Percentiles rank a stretch among this genome's conserved stretches.
Evolutionary conservation across 441 rosid genomes (phyloP).

Genomic region (Cnidoscolus chayamansa): DNA sequence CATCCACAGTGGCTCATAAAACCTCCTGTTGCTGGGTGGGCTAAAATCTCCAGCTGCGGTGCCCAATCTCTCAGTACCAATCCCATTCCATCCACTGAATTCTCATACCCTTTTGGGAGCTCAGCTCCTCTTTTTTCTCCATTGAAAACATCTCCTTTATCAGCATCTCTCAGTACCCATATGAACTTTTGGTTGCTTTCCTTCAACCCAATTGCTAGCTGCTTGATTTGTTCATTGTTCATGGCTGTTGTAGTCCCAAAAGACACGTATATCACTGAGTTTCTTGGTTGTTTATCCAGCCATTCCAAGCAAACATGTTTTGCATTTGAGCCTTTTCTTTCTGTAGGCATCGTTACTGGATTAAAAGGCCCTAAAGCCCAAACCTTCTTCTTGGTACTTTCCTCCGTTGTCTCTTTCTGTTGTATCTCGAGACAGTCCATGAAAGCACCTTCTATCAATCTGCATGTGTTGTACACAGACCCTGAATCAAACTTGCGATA

Average conservation of each 20-base stretch:
- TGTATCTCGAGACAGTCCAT: slow-evolving; percentile 32
- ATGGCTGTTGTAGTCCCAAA: slow-evolving; percentile 53
- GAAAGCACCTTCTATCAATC: slow-evolving; percentile 32
- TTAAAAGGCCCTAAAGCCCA: slow-evolving; percentile 54
- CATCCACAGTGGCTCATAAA: slow-evolving; percentile 64
- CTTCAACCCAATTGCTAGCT: slow-evolving; percentile 44
- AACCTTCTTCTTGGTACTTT: slow-evolving; percentile 14
- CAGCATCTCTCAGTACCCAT: slow-evolving; percentile 60
- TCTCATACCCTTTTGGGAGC: slow-evolving; percentile 43
- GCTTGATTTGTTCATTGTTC: slow-evolving; percentile 37
- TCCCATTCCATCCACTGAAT: slow-evolving; percentile 36
- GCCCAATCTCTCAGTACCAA: slow-evolving; percentile 51
- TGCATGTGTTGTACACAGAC: slow-evolving; percentile 39
- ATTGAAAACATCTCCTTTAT: slow-evolving; percentile 41
- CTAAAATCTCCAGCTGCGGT: slow-evolving; percentile 54
- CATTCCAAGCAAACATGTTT: slow-evolving; percentile 40
- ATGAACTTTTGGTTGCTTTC: slow-evolving; percentile 48
- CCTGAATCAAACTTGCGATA: slow-evolving; percentile 24
- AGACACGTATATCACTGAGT: slow-evolving; percentile 47
- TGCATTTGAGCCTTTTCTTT: not conserved
- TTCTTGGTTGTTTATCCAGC: slow-evolving; percentile 43
- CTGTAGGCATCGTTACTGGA: slow-evolving; percentile 17
- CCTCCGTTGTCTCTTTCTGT: slow-evolving; percentile 6
- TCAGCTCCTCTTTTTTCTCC: slow-evolving; percentile 16
- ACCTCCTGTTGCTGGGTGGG: slow-evolving; percentile 46